phyloP scores from a whole-genome alignment of 2,329 filamentous ascomycete genomes.

The Trematosphaeria pertusa region DNA sequence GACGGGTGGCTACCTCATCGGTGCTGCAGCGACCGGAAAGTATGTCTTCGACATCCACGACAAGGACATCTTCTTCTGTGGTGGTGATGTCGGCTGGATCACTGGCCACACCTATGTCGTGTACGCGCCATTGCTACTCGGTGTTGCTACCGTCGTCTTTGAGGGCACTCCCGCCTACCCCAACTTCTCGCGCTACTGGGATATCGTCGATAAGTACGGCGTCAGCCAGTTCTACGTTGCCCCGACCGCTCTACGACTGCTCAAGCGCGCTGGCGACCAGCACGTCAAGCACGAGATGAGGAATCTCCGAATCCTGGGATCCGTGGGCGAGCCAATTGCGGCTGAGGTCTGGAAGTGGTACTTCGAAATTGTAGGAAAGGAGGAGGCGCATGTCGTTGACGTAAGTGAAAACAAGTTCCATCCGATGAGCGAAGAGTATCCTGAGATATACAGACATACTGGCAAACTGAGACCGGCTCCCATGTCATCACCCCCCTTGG shows the following conservation, averaged over 20 bases:
- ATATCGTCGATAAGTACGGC: conserved; percentile 92
- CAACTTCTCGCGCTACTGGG: conserved; percentile 98
- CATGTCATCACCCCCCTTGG: conserved; percentile 94
- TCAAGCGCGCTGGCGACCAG: conserved; percentile 95
- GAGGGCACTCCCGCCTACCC: conserved; percentile 98
- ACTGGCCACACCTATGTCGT: conserved; percentile 99
- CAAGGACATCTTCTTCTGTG: conserved; percentile 93
- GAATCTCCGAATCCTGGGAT: conserved; percentile 86
- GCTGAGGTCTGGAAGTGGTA: conserved; percentile 99
- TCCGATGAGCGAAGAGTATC: neutral
- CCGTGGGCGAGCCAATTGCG: conserved; percentile 96
- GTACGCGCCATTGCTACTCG: conserved; percentile 90
- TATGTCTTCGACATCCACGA: conserved; percentile 99
- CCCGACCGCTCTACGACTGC: conserved; percentile 86
- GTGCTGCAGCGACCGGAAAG: conserved; percentile 91
- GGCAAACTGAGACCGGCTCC: conserved; percentile 98
- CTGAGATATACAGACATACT: conserved; percentile 78
- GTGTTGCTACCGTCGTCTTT: conserved; percentile 94
- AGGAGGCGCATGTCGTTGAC: conserved; percentile 91
- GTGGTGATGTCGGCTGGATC: conserved; percentile 98
- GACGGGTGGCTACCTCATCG: conserved; percentile 92
- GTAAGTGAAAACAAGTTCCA: conserved; percentile 62
- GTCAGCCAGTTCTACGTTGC: conserved; percentile 99
- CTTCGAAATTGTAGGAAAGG: conserved; percentile 91
- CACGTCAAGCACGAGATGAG: conserved; percentile 91